Conservation (phyloP, 495 filamentous ascomycete species). For the Aspergillus nanangensis region DNA sequence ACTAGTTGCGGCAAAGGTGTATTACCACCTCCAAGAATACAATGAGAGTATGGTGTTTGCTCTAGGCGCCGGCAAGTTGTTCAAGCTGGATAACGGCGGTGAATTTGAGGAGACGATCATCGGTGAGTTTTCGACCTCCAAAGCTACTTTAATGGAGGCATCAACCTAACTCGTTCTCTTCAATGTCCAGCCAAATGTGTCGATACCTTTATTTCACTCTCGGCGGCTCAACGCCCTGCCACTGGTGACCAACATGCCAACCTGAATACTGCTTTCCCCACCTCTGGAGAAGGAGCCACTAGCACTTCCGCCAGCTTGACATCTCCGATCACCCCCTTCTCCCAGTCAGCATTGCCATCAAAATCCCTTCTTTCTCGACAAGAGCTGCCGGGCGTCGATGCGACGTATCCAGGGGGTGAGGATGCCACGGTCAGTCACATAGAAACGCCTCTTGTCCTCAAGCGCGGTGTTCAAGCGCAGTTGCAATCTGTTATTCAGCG, state of each 20-base stretch:
- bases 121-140: constrained; percentile 30
- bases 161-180: constrained; percentile 7
- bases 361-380: constrained; percentile 88
- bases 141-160: too few relatives aligned
- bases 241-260: constrained; percentile 57
- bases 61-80: constrained; percentile 89
- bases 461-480: constrained; percentile 58
- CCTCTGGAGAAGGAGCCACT: constrained; percentile 54
- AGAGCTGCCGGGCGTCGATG: constrained; percentile 58
- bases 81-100: constrained; percentile 83
- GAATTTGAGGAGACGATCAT: constrained; percentile 99
- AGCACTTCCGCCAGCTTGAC: constrained; percentile 68
- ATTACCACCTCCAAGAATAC: constrained; percentile 98
- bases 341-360: constrained; percentile 82
- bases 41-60: constrained; percentile 99
- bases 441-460: constrained; percentile 50
- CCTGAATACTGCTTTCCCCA: constrained; percentile 68
- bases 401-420: constrained; percentile 50
- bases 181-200: constrained; percentile 77
- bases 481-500: constrained; percentile 80
- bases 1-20: constrained; percentile 93
- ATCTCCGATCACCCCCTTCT: constrained; percentile 90
- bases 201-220: constrained; percentile 92
- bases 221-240: constrained; percentile 60
- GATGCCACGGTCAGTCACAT: constrained; percentile 47